Evolutionary conservation across 495 filamentous ascomycete species (phyloP).

Genomic region (Annulohypoxylon moriforme): DNA sequence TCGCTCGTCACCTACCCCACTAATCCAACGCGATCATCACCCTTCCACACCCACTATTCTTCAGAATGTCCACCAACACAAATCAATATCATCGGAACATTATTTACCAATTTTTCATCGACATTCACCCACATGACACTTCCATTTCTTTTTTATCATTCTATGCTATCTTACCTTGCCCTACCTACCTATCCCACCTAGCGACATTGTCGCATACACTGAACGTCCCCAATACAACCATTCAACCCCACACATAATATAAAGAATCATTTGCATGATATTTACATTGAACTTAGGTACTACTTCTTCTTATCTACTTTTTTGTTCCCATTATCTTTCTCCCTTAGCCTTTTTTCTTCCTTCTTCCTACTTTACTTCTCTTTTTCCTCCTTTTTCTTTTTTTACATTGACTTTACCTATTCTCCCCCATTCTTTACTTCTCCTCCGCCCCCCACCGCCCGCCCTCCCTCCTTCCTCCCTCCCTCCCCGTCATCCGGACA

Average conservation of each 20-base stretch:
- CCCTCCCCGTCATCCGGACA: not conserved
- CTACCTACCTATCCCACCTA: not conserved
- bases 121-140: not conserved
- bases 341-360: not conserved
- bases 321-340: not conserved
- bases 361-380: not conserved
- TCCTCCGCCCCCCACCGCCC: not conserved
- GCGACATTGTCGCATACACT: too few species aligned
- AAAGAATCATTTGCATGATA: not conserved
- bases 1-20: too few species aligned
- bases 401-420: not conserved
- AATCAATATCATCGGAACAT: too few species aligned
- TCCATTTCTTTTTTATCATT: not conserved
- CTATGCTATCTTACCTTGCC: not conserved
- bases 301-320: not conserved
- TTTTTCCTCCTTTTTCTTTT: not conserved
- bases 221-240: not conserved
- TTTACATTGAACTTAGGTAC: not conserved
- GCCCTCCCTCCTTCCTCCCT: not conserved
- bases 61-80: too few species aligned
- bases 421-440: not conserved
- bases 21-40: too few species aligned
- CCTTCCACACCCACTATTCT: too few species aligned
- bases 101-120: too few species aligned
- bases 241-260: not conserved